Conservation (phyloP, 306 rosid species). For the cucumber (Cucumis sativus) region DNA sequence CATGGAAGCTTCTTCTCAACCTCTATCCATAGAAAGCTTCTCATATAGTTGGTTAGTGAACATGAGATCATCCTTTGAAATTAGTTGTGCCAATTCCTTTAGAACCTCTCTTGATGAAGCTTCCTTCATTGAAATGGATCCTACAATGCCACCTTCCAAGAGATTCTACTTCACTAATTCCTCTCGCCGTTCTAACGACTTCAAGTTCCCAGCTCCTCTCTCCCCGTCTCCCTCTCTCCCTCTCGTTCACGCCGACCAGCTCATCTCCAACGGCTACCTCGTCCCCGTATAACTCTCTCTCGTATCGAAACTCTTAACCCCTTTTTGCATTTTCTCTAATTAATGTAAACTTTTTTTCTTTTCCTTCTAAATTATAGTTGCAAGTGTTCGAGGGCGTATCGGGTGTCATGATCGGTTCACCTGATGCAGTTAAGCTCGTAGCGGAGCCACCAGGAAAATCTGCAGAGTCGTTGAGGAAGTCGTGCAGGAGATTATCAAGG, state of each 20-base stretch:
- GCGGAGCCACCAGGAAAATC: constrained; percentile 8
- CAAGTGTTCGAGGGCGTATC: not conserved
- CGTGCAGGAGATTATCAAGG: constrained; percentile 53
- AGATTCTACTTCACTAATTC: constrained; percentile 38
- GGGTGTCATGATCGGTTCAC: constrained; percentile 15
- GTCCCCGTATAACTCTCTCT: constrained; percentile 27
- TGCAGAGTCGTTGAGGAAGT: constrained; percentile 41
- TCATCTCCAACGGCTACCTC: constrained; percentile 76
- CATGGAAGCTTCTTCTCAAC: constrained; percentile 64
- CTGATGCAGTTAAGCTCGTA: constrained; percentile 14
- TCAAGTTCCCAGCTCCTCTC: constrained; percentile 54
- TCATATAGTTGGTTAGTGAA: constrained; percentile 89
- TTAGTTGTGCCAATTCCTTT: constrained; percentile 35
- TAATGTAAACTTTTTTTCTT: constrained; percentile 15
- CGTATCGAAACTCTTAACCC: not conserved
- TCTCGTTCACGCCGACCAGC: constrained; percentile 80
- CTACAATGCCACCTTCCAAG: constrained; percentile 80
- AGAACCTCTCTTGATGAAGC: constrained; percentile 59
- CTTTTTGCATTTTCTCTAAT: not conserved
- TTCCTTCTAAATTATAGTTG: constrained; percentile 27
- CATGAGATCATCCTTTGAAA: constrained; percentile 56
- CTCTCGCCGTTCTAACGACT: constrained; percentile 36
- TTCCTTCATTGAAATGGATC: constrained; percentile 97
- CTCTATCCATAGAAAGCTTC: constrained; percentile 86
- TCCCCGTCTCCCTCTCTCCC: constrained; percentile 39